phyloP scores from a whole-genome alignment of 768 basidiomycete species.

The Termitomyces sp. region DNA sequence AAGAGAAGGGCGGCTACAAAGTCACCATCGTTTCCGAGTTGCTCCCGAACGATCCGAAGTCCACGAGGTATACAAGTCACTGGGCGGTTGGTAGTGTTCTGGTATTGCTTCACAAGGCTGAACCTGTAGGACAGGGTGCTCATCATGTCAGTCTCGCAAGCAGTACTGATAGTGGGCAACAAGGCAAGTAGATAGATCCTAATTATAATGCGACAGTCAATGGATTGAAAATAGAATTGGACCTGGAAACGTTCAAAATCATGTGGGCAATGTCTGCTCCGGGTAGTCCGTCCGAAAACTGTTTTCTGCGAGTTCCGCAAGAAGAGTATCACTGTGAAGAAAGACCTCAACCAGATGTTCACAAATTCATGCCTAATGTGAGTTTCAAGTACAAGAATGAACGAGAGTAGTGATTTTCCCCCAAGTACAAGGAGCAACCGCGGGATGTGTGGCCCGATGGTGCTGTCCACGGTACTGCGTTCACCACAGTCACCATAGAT shows the following conservation, averaged over 20 bases:
- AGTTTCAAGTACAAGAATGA: constrained; percentile 11
- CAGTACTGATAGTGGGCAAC: constrained; percentile 39
- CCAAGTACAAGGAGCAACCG: constrained; percentile 27
- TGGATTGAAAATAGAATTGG: constrained; percentile 40
- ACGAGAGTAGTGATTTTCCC: not conserved
- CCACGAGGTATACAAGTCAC: constrained; percentile 65
- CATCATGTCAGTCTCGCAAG: constrained; percentile 62
- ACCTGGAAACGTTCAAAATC: constrained; percentile 59
- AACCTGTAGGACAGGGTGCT: constrained; percentile 49
- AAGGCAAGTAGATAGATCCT: constrained; percentile 29
- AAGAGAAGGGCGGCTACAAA: constrained; percentile 50
- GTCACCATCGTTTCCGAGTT: constrained; percentile 70
- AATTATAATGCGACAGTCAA: not conserved
- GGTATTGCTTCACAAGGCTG: not conserved
- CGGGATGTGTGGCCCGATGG: constrained; percentile 21
- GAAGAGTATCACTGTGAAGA: constrained; percentile 49
- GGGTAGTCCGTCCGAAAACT: constrained; percentile 44
- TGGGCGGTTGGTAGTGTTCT: constrained; percentile 57
- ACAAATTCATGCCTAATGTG: constrained; percentile 50
- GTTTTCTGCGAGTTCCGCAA: constrained; percentile 60
- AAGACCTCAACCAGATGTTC: constrained; percentile 27
- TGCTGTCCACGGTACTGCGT: constrained; percentile 40
- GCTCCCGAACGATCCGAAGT: constrained; percentile 64
- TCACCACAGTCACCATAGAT: constrained; percentile 63
- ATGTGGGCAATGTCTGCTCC: constrained; percentile 69